Conservation (phyloP, 2,329 filamentous ascomycete genomes). For the Pseudomassariella vexata region DNA sequence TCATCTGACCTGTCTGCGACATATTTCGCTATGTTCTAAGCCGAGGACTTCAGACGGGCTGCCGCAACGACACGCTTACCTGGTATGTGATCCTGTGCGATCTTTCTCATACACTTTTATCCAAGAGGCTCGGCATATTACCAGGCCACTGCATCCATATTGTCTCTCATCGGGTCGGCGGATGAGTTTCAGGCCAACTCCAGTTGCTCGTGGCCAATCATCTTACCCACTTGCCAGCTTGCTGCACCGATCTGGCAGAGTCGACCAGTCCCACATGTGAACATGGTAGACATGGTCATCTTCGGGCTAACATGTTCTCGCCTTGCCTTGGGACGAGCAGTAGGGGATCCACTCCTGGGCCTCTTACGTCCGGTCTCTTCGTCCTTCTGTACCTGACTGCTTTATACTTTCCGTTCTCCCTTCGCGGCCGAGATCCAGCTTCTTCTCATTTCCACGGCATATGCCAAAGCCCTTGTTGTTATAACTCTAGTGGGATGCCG, state of each 20-base stretch:
- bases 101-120: slow-evolving; percentile 16
- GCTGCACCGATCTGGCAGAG: slow-evolving; percentile 18
- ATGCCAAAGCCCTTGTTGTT: slow-evolving; percentile 11
- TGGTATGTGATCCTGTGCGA: too few species aligned
- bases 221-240: slow-evolving; percentile 11
- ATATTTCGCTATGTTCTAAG: slow-evolving; percentile 3
- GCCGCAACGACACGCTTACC: too few species aligned
- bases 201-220: slow-evolving; percentile 20
- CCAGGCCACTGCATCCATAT: slow-evolving; percentile 12
- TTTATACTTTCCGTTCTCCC: too few species aligned
- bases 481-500: slow-evolving; percentile 60
- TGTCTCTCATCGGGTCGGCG: slow-evolving; percentile 23
- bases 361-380: slow-evolving; percentile 3
- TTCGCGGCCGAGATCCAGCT: too few species aligned
- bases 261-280: slow-evolving; percentile 23
- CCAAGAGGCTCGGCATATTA: slow-evolving; percentile 19
- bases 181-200: slow-evolving; percentile 20
- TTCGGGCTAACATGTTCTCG: too few species aligned
- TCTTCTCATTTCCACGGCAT: slow-evolving; percentile 7
- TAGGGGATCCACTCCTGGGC: slow-evolving; percentile 4
- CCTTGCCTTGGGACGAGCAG: too few species aligned
- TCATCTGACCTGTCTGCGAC: too few species aligned
- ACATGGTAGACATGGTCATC: too few species aligned
- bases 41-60: background rate
- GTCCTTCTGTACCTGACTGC: background rate